Evolutionary conservation across 306 rosid species (phyloP).

Genomic region (Dryas alaskensis): DNA sequence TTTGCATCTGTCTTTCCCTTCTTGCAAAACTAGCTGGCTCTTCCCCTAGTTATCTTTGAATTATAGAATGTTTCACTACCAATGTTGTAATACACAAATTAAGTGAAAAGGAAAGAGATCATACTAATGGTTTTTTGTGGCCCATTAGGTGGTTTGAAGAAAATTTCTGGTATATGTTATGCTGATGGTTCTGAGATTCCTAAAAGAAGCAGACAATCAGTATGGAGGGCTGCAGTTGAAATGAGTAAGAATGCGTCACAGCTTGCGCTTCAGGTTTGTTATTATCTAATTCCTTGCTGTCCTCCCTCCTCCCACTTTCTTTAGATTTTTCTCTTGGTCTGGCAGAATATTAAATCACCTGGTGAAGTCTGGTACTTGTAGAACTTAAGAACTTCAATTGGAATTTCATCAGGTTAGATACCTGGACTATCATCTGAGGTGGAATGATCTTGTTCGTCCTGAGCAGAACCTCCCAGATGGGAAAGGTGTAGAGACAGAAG

Average conservation of each 20-base stretch:
- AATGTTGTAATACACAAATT: conserved; percentile 8
- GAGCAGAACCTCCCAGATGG: conserved; percentile 77
- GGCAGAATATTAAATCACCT: conserved; percentile 24
- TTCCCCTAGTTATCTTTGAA: conserved; percentile 4
- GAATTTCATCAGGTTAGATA: conserved; percentile 77
- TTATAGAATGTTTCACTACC: background rate
- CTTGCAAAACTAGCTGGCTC: background rate
- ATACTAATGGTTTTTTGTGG: conserved; percentile 28
- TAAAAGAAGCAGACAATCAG: conserved; percentile 75
- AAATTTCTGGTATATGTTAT: conserved; percentile 64
- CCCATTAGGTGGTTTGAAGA: conserved; percentile 65
- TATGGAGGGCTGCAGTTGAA: conserved; percentile 91
- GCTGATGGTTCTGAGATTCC: conserved; percentile 81
- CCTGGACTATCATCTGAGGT: conserved; percentile 78
- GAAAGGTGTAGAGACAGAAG: conserved; percentile 82
- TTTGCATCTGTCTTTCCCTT: conserved; percentile 5
- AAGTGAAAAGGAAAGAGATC: background rate
- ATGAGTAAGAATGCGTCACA: conserved; percentile 84
- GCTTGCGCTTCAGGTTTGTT: conserved; percentile 83
- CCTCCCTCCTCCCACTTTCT: background rate
- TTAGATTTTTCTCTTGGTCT: conserved; percentile 10
- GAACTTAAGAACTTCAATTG: conserved; percentile 21
- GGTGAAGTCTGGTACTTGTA: conserved; percentile 16
- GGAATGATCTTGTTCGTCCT: conserved; percentile 93
- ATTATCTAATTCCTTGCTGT: conserved; percentile 1